Percentiles rank a stretch among this genome's conserved stretches.
phyloP scores from a whole-genome alignment of 2,329 filamentous ascomycete species.

The Botrytis medusae region DNA sequence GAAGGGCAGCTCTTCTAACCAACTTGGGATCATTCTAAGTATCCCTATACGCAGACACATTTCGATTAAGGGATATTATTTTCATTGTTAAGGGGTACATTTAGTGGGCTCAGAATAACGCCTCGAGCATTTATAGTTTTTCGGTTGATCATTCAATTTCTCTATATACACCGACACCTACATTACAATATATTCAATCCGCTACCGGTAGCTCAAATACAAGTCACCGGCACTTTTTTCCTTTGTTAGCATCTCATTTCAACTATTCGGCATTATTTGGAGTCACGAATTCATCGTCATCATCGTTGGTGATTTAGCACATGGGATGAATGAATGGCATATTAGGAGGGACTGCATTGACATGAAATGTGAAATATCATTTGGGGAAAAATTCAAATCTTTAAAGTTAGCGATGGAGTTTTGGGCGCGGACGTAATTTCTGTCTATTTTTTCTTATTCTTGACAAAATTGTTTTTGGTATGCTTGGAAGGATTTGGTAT shows the following conservation, averaged over 20 bases:
- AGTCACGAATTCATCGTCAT: slow-evolving; percentile 10
- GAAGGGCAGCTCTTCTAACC: slow-evolving; percentile 10
- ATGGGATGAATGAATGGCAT: slow-evolving; percentile 10
- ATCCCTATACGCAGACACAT: neutral
- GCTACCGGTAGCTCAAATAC: neutral
- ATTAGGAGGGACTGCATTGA: neutral
- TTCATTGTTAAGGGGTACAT: neutral
- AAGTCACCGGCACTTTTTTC: neutral
- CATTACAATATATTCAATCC: neutral
- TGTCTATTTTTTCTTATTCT: neutral
- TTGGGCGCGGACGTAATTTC: neutral
- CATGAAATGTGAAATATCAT: neutral
- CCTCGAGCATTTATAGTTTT: neutral
- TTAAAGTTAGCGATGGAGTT: slow-evolving; percentile 18
- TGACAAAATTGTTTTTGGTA: neutral
- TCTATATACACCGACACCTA: neutral
- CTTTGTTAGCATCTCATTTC: neutral
- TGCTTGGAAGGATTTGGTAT: neutral
- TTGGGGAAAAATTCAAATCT: neutral
- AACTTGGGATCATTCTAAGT: slow-evolving; percentile 10
- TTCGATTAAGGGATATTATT: neutral
- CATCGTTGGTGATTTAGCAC: neutral
- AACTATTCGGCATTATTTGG: slow-evolving; percentile 1
- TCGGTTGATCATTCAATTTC: neutral
- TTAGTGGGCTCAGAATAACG: neutral